phyloP scores from a whole-genome alignment of 2,329 filamentous ascomycete genomes.

The Xylariomycetidae sp. region DNA sequence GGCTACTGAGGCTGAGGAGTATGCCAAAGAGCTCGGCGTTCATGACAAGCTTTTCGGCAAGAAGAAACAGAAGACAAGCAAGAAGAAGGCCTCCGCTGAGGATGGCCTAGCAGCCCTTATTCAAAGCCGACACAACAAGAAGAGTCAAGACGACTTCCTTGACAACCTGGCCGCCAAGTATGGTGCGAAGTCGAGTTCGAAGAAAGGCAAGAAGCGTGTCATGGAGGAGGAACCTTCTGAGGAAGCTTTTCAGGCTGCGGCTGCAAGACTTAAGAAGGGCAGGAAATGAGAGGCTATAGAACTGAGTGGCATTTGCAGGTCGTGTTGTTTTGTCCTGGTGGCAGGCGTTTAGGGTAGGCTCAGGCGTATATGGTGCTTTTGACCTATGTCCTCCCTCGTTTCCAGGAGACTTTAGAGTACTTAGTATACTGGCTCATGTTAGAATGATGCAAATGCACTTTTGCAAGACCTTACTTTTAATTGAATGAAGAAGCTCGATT shows the following conservation, averaged over 20 bases:
- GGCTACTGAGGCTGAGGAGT: conserved; percentile 66
- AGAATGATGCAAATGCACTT: too few species aligned
- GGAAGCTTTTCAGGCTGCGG: conserved; percentile 56
- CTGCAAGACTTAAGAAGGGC: conserved; percentile 37
- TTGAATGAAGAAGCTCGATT: too few species aligned
- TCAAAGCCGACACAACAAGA: conserved; percentile 63
- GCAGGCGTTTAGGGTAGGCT: too few species aligned
- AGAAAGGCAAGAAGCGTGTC: conserved; percentile 48
- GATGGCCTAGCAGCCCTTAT: conserved; percentile 69
- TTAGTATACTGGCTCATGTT: too few species aligned
- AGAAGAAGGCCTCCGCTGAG: conserved; percentile 37
- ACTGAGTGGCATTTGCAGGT: too few species aligned
- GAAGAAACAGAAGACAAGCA: conserved; percentile 42
- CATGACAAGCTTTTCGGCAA: conserved; percentile 63
- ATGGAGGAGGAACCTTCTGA: conserved; percentile 62
- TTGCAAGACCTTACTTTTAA: too few species aligned
- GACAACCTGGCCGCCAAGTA: conserved; percentile 77
- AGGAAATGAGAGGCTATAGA: conserved; percentile 2
- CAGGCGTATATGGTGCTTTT: too few species aligned
- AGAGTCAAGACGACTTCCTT: conserved; percentile 61
- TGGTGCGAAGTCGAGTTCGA: conserved; percentile 37
- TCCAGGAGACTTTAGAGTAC: too few species aligned
- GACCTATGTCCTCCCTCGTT: too few species aligned
- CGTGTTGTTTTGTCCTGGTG: too few species aligned
- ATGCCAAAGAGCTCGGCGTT: conserved; percentile 70